phyloP scores from a whole-genome alignment of 2,329 filamentous ascomycete species.

The Xylariaceae sp. region DNA sequence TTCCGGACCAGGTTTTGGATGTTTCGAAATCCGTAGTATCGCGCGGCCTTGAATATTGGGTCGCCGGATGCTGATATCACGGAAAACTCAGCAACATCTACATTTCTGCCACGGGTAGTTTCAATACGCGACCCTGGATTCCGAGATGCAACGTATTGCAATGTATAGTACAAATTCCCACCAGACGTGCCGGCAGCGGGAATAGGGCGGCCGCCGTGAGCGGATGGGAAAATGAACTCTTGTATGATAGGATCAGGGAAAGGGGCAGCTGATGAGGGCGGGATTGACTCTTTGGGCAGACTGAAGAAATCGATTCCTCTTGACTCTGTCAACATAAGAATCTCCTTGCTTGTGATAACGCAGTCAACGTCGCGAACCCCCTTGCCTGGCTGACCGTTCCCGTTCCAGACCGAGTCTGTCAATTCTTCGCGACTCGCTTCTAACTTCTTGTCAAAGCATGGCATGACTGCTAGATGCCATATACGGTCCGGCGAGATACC shows the following conservation, averaged over 20 bases:
- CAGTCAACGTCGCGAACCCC: conserved; percentile 88
- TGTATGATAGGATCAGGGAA: conserved; percentile 72
- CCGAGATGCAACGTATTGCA: conserved; percentile 65
- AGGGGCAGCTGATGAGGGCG: conserved; percentile 40
- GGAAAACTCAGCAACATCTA: conserved; percentile 82
- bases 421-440: conserved; percentile 92
- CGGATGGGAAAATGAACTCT: conserved; percentile 66
- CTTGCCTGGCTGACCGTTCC: conserved; percentile 41
- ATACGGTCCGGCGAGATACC: conserved; percentile 72
- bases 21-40: conserved; percentile 96
- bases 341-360: conserved; percentile 93
- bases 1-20: conserved; percentile 96
- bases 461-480: conserved; percentile 96
- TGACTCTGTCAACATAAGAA: conserved; percentile 81
- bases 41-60: conserved; percentile 69
- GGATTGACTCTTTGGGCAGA: conserved; percentile 56
- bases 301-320: conserved; percentile 71
- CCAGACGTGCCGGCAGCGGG: conserved; percentile 71
- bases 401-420: conserved; percentile 70
- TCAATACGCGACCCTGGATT: conserved; percentile 68
- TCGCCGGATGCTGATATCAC: conserved; percentile 54
- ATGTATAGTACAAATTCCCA: conserved; percentile 80
- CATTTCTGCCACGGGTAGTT: conserved; percentile 72
- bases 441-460: conserved; percentile 98
- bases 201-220: conserved; percentile 39